Base-by-base conservation (phyloP, 2,329 filamentous ascomycete species). In the Colletotrichum sp. region DNA sequence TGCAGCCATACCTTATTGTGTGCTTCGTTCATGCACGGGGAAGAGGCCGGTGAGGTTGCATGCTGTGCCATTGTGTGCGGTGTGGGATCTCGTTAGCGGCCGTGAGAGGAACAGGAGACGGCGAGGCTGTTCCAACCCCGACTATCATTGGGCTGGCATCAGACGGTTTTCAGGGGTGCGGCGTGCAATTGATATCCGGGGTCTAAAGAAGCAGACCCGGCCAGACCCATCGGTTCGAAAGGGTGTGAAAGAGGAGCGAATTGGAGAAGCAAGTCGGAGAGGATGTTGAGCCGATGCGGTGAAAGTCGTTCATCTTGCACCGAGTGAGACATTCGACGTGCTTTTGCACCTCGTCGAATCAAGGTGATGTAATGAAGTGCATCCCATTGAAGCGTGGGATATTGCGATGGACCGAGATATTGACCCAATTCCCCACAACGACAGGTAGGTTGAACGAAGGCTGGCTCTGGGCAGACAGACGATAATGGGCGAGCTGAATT, bases 1-100 rank as follows among this genome's bases (percentile, higher is more conserved):
- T 76, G 75, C 75, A 76, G 71, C 75, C 62, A 64, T 76, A 75
- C 67, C 66, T 71, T 76, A 76, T 75, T 76, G 30, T 36, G 75
- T 76, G 39, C 57, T 76, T 76, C 52, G 39, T 26, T 59, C 66
- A 76, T 76, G 72, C 75, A 76, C 74, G 70, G 71, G 65, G 74
- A 76, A 74, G 59, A 66, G 52, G 52, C 71, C 62, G 75, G 75
- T 63, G 75, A 71, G 72, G 32, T 70, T 67, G 21, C 66, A 69
- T 62, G 72, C 66, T 63, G 36, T 32, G 52, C 39, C 21, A 67
- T 72, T 71, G 75, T 66, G 72, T 36, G 62, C 66, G 70, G 57
- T 44, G 28, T 59, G 24, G 55, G 62, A 72, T 73, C 52, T 67
- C 60, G 21, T 64, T 71, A 76, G 75, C 63, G 72, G 66, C 60